phyloP scores from a whole-genome alignment of 495 filamentous ascomycete genomes.

The Peziza echinospora region DNA sequence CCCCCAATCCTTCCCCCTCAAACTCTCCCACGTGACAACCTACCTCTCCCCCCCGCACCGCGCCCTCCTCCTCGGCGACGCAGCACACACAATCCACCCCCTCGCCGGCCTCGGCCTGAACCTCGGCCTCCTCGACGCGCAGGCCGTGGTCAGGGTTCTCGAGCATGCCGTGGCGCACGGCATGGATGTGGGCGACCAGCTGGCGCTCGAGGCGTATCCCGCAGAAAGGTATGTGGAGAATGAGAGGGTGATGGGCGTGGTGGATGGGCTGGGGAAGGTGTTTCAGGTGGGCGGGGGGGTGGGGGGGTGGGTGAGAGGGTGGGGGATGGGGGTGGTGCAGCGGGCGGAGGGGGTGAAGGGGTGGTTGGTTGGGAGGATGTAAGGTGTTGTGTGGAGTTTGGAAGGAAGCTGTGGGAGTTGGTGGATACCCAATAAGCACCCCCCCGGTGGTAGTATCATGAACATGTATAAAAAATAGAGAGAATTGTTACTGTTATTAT shows the following conservation, averaged over 20 bases:
- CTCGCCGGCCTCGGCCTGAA: slow-evolving; percentile 90
- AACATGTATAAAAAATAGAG: too few relatives aligned
- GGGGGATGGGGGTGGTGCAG: slow-evolving; percentile 61
- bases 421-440: too few relatives aligned
- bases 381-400: slow-evolving; percentile 2
- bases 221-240: slow-evolving; percentile 60
- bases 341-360: slow-evolving; percentile 51
- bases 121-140: slow-evolving; percentile 71
- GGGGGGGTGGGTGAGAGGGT: slow-evolving; percentile 45
- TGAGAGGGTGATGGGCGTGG: slow-evolving; percentile 66
- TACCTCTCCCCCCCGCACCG: too few relatives aligned
- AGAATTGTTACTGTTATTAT: too few relatives aligned
- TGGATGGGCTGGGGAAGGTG: slow-evolving; percentile 84
- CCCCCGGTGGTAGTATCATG: too few relatives aligned
- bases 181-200: slow-evolving; percentile 52
- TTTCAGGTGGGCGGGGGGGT: slow-evolving; percentile 58
- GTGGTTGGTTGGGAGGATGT: slow-evolving; percentile 3
- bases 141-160: slow-evolving; percentile 49
- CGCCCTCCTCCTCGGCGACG: too few relatives aligned
- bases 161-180: slow-evolving; percentile 59
- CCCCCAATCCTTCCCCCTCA: too few relatives aligned
- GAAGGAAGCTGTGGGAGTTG: background rate
- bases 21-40: too few relatives aligned
- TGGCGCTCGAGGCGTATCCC: slow-evolving; percentile 60
- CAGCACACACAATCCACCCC: slow-evolving; percentile 85